Evolutionary conservation across 148 eudicot species (phyloP), one percentile per base, ranked within the genome.

Genomic region (Rhododendron ferrugineum): DNA sequence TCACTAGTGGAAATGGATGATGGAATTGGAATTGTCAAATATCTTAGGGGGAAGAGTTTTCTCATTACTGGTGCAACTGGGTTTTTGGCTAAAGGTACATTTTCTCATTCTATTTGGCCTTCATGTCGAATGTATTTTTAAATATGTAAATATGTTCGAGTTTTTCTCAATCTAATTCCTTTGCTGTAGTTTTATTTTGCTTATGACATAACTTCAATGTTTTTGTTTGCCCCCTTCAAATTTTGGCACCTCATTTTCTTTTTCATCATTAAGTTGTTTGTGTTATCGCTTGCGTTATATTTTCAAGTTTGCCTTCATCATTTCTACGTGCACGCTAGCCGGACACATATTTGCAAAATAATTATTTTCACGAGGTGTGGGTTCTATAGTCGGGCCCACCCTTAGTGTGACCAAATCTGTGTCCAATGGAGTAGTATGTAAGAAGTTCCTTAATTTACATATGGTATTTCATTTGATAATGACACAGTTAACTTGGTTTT

Each of bases 41-140:
- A 93, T 84, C 93, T 97, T 6, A 85, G 88, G 74, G 99, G 96
- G 47, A 97, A 97, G 84, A 58, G 88, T 42, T 92, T 95, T 79
- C 91, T 97, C 80, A 84, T 97, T 75, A 97, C 99, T 72, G 99
- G 99, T 80, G 96, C 94, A 84, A 97, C 99, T 82, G 99, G 99
- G 2, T 97, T 97, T 85, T 79, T 97, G 80, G 99, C 98, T 60
- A 97, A 97, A 95, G 99, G 99, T 95, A 84, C 64, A 66, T 78
- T 56, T 46, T 5, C 5, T 34, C 37, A 70, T 4, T 30, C 4
- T 70, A 13, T 70, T 70, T 32, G 9, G 40, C 9, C 34, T 26
- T 70, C 75, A 13, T 70, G 40, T 70, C 18, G 34, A 28, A 14
- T 32, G 20, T 32, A 36, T 20, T 37, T 22, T 34, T 34, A 34